A percentile compares a stretch with the other conserved stretches of the same genome.
Evolutionary conservation across 768 basidiomycete genomes (phyloP).

Genomic region (Lactarius hengduanensis): DNA sequence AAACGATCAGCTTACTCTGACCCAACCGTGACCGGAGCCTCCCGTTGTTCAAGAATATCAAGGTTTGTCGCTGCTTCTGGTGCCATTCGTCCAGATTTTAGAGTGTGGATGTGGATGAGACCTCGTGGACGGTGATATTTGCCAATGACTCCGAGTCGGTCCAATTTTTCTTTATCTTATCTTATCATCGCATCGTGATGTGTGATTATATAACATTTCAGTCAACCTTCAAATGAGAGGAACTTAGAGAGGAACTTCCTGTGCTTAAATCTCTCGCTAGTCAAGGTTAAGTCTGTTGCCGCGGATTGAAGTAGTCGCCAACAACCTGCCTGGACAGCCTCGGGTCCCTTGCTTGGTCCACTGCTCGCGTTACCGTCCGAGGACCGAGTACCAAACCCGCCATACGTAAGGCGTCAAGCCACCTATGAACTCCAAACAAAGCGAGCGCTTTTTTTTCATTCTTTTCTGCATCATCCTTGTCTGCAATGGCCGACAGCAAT

Average conservation of each 20-base stretch:
- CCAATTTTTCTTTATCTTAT: neutral
- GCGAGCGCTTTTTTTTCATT: neutral
- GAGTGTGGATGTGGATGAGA: neutral
- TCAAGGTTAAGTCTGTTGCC: neutral
- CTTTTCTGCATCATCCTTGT: neutral
- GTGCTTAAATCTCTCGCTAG: too few relatives aligned
- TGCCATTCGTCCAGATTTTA: constrained; percentile 5
- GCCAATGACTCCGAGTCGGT: neutral
- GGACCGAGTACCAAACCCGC: neutral
- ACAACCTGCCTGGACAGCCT: neutral
- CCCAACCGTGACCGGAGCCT: neutral
- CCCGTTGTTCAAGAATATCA: constrained; percentile 2
- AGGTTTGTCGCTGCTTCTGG: neutral
- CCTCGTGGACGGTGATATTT: neutral
- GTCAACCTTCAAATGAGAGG: too few relatives aligned
- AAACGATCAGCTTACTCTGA: constrained; percentile 2
- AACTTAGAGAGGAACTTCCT: too few relatives aligned
- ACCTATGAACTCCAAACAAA: neutral
- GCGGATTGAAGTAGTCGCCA: neutral
- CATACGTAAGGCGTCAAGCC: neutral
- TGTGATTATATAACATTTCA: neutral
- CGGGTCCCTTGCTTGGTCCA: neutral
- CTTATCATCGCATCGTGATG: neutral
- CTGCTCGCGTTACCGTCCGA: neutral
- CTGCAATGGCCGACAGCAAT: neutral